Percentiles rank a stretch among this genome's conserved stretches.
Evolutionary conservation across 2,329 filamentous ascomycete genomes (phyloP).

Genomic region (Aureobasidium sp.): DNA sequence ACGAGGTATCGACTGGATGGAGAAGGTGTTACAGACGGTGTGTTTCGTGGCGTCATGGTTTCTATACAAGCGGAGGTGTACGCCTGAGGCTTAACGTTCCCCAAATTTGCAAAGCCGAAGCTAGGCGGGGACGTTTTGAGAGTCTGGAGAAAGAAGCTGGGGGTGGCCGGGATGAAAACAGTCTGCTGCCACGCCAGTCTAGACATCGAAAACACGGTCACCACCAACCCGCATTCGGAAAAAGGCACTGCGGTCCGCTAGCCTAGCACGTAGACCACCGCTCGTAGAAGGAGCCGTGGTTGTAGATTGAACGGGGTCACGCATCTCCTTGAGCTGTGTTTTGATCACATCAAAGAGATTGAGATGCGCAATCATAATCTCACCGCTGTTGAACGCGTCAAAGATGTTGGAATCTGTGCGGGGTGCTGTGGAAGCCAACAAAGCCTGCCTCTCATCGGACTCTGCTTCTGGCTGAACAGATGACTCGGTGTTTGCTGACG

Average conservation of each 20-base stretch:
- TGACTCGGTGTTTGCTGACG: neutral
- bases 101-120: constrained; percentile 4
- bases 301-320: constrained; percentile 20
- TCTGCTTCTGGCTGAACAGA: constrained; percentile 10
- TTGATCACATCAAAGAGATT: constrained; percentile 32
- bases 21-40: constrained; percentile 2
- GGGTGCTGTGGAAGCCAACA: constrained; percentile 15
- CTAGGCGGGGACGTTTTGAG: neutral
- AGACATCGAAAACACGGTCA: constrained; percentile 13
- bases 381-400: constrained; percentile 38
- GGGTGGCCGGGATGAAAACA: neutral
- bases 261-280: constrained; percentile 14
- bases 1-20: neutral
- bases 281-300: constrained; percentile 3
- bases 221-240: constrained; percentile 13
- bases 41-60: constrained; percentile 1
- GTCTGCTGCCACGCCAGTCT: neutral
- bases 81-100: neutral
- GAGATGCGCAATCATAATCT: constrained; percentile 38
- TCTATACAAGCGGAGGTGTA: neutral
- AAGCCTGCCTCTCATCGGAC: constrained; percentile 3
- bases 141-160: neutral
- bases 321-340: constrained; percentile 33
- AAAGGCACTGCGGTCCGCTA: constrained; percentile 12
- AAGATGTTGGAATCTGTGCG: constrained; percentile 28